Percentiles rank a stretch among this genome's conserved stretches.
These are phyloP conservation scores for Zelonia costaricensis DNA, from an alignment of 208 protist genomes.

Conservation along the genomic window DNA sequence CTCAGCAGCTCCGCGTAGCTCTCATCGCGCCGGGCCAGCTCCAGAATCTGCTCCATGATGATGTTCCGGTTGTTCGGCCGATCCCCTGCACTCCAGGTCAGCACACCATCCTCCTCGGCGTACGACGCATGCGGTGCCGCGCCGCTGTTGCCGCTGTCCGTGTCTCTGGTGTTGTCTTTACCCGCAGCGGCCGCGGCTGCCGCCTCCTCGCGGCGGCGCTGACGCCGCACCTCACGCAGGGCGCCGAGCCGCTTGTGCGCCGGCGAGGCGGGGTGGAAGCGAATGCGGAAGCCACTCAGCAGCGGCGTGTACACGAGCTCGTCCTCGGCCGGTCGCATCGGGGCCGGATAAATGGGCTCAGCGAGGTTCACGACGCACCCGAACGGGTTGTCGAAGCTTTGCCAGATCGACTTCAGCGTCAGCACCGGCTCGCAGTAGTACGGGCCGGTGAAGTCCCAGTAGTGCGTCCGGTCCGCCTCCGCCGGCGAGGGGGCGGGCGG, in stretches of 20 bases:
- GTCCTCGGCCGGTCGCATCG: slow-evolving; percentile 65
- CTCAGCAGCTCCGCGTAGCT: slow-evolving; percentile 65
- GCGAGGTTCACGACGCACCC: slow-evolving; percentile 68
- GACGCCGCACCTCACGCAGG: slow-evolving; percentile 36
- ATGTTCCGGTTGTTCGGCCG: slow-evolving; percentile 81
- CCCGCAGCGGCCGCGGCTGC: no score
- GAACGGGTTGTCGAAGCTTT: slow-evolving; percentile 76
- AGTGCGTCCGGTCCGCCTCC: slow-evolving; percentile 21
- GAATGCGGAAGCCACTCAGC: slow-evolving; percentile 83
- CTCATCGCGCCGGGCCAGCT: slow-evolving; percentile 61
- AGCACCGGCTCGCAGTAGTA: slow-evolving; percentile 73
- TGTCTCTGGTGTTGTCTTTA: no score
- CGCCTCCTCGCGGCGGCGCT: slow-evolving; percentile 26
- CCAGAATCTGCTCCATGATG: slow-evolving; percentile 66
- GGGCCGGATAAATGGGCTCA: slow-evolving; percentile 49
- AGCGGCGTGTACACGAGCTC: slow-evolving; percentile 80
- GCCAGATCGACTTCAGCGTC: slow-evolving; percentile 66
- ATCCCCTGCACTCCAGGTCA: slow-evolving; percentile 77
- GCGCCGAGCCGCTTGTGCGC: slow-evolving; percentile 51
- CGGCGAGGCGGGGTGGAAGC: slow-evolving; percentile 62
- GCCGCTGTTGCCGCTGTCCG: background rate
- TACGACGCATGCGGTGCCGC: background rate
- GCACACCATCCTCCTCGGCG: slow-evolving; percentile 45
- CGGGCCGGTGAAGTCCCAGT: slow-evolving; percentile 42
- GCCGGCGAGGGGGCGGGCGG: slow-evolving; percentile 1